Percentiles rank a stretch among this genome's conserved stretches.
These are phyloP conservation scores for Colletotrichum coccodes DNA, from an alignment of 2,329 filamentous ascomycete species.

Conservation along the genomic window DNA sequence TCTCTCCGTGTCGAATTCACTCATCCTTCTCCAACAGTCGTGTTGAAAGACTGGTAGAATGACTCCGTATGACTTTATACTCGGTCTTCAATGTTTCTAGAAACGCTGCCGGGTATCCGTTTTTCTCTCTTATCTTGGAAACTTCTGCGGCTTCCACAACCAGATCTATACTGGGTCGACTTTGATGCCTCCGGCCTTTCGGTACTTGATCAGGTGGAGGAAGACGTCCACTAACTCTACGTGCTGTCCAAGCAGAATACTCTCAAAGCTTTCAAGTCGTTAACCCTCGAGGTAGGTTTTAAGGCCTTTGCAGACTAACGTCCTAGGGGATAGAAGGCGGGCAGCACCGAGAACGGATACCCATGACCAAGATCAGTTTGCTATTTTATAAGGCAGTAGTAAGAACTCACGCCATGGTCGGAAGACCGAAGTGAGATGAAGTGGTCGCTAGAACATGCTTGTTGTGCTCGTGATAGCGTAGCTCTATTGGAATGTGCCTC, in stretches of 20 bases:
- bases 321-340: neutral
- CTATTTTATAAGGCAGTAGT: no score
- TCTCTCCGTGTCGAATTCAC: neutral
- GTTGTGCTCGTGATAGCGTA: no score
- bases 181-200: no score
- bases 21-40: neutral
- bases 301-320: neutral
- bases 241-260: neutral
- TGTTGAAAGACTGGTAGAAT: neutral
- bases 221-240: neutral
- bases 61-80: neutral
- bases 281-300: neutral
- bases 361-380: neutral
- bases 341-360: slow-evolving; percentile 4
- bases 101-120: neutral
- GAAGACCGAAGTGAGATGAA: no score
- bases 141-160: neutral
- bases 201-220: neutral
- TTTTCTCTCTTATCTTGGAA: neutral
- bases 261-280: neutral
- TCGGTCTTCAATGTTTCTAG: neutral
- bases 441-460: no score
- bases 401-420: no score
- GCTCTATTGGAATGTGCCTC: no score
- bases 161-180: no score